Evolutionary conservation across 2,329 filamentous ascomycete genomes (phyloP).

Genomic region (Microascus cirrosus): DNA sequence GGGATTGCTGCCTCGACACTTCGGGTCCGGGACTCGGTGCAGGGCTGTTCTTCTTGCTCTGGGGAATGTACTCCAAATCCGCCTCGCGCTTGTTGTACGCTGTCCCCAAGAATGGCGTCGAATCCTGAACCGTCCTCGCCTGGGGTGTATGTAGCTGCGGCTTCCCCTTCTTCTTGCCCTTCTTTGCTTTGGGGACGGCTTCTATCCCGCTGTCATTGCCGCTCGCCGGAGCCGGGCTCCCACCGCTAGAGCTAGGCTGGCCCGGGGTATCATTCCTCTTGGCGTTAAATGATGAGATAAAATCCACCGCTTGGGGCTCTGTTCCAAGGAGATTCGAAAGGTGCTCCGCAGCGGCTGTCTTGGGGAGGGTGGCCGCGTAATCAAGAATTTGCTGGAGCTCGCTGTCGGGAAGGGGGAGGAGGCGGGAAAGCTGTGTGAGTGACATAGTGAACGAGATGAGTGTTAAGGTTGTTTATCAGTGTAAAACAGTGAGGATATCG

Average conservation of each 20-base stretch:
- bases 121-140: slow-evolving; percentile 51
- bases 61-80: slow-evolving; percentile 62
- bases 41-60: slow-evolving; percentile 7
- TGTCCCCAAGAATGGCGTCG: slow-evolving; percentile 50
- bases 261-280: slow-evolving; percentile 28
- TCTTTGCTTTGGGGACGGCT: slow-evolving; percentile 35
- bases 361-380: slow-evolving; percentile 68
- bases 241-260: slow-evolving; percentile 6
- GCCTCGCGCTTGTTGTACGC: slow-evolving; percentile 65
- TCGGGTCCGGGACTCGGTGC: not conserved
- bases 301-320: slow-evolving; percentile 64
- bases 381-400: slow-evolving; percentile 76
- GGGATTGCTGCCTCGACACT: not conserved
- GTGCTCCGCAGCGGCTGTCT: slow-evolving; percentile 68
- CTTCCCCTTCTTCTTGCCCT: slow-evolving; percentile 47
- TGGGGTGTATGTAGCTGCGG: slow-evolving; percentile 51
- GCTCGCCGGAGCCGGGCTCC: not conserved
- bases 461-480: not conserved
- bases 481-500: not conserved
- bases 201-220: slow-evolving; percentile 15
- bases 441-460: slow-evolving; percentile 29
- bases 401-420: slow-evolving; percentile 76
- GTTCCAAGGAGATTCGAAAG: slow-evolving; percentile 83
- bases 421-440: slow-evolving; percentile 57
- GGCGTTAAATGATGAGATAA: slow-evolving; percentile 72